Base-by-base conservation (phyloP, 805 yeast genomes). In the Yarrowia phangngaensis region DNA sequence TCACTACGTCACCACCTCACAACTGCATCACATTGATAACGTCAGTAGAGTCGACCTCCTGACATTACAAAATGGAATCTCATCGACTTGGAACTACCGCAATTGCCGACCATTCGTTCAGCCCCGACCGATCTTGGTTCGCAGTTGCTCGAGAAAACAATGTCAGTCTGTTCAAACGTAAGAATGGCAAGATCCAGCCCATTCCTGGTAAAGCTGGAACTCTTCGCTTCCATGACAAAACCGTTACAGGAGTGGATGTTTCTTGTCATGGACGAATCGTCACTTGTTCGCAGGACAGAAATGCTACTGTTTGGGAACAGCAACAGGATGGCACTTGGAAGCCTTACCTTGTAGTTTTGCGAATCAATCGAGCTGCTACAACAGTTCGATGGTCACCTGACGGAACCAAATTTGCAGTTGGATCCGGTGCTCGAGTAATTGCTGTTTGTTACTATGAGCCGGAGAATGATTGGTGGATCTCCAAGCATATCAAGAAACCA, bases 381-480 rank as follows among this genome's bases (percentile, higher is more conserved):
- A 77, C 78, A 57, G 95, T 88, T 45, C 76, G 79, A 58, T 92
- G 99, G 99, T 84, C 95, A 8, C 97, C 97, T 15, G 78, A 76
- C 57, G 97, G 96, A n/a, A 70, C 70, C 61, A 92, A 92, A 70
- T 92, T 92, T 67, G 98, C 98, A 1, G 97, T 90, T 38, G 98
- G 97, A 0, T 84, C 95, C 2, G 87, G 95, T 36, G 97, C 95
- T 34, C 73, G 97, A 53, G 83, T 84, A 54, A 82, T 92, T 66
- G 96, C 97, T 8, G 84, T 92, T 41, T 92, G 98, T 70, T 92
- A 89, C 69, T 92, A 84, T 64, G 98, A 92, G 68, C 84, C 74
- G 54, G 96, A 88, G 60, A 92, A 90, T 65, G 95, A 92, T 64
- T 92, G 99, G 99, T 92, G 99, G 99, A 89, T 92, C 45, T 86